A percentile compares a stretch with the other conserved stretches of the same genome.
These are phyloP conservation scores for Tuber umbilicatum DNA, from an alignment of 495 filamentous ascomycete genomes.

Conservation along the genomic window DNA sequence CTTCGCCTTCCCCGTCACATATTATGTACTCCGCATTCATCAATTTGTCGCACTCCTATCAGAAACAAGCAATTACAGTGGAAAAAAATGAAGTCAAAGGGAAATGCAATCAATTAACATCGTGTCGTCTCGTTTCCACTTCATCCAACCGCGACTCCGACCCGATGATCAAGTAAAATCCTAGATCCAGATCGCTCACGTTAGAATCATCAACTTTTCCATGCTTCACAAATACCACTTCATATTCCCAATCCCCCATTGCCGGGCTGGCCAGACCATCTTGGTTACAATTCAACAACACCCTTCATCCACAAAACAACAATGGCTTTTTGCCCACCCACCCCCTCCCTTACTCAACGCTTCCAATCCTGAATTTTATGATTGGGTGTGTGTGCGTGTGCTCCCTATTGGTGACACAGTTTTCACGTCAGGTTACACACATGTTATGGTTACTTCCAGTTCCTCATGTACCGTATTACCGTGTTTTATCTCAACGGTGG, in stretches of 20 bases:
- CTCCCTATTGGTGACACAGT: constrained; percentile 1
- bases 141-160: neutral
- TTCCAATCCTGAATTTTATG: neutral
- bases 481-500: neutral
- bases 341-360: neutral
- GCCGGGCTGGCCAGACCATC: neutral
- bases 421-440: constrained; percentile 1
- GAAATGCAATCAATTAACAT: neutral
- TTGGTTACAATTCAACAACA: neutral
- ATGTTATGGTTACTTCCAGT: neutral
- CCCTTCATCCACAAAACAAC: neutral
- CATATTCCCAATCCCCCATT: neutral
- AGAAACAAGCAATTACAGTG: neutral
- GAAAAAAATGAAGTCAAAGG: neutral
- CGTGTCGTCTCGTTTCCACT: neutral
- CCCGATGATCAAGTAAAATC: neutral
- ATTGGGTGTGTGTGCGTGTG: neutral
- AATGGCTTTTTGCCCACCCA: neutral
- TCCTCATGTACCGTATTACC: neutral
- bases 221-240: neutral
- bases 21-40: neutral
- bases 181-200: neutral
- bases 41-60: neutral
- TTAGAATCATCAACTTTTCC: neutral
- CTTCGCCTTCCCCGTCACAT: neutral